phyloP scores from a whole-genome alignment of 179 eudicot species.

The Kewa caespitosa region DNA sequence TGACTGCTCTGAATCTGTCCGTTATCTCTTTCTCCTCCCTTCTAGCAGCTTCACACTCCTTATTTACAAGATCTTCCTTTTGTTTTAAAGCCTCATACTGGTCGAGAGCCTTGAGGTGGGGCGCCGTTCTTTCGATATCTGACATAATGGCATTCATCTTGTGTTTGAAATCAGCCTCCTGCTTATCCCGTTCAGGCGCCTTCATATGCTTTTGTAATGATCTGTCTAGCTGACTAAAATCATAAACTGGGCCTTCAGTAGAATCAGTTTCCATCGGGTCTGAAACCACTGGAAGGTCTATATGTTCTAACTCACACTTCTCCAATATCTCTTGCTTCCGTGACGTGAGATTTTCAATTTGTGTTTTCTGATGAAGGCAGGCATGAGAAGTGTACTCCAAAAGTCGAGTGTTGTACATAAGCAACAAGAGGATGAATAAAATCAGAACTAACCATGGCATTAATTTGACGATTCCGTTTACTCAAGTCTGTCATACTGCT shows the following conservation, averaged over 20 bases:
- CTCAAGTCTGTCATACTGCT: constrained; percentile 72
- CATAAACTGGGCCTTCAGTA: constrained; percentile 51
- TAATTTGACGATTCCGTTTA: constrained; percentile 75
- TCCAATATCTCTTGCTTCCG: constrained; percentile 83
- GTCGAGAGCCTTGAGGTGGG: constrained; percentile 92
- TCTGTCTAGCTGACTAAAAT: constrained; percentile 75
- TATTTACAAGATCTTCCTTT: constrained; percentile 72
- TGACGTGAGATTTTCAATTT: constrained; percentile 57
- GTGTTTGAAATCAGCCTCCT: constrained; percentile 75
- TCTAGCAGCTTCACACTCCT: constrained; percentile 83
- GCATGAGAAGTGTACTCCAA: constrained; percentile 14
- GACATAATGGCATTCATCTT: constrained; percentile 66
- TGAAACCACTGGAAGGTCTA: constrained; percentile 63
- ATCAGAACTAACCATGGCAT: constrained; percentile 60
- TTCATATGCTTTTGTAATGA: constrained; percentile 65
- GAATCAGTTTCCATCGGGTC: constrained; percentile 88
- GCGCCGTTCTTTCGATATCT: constrained; percentile 92
- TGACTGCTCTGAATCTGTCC: constrained; percentile 64
- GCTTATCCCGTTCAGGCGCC: constrained; percentile 79
- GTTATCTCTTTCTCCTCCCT: constrained; percentile 75
- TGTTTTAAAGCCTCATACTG: constrained; percentile 87
- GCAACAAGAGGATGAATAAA: constrained; percentile 4
- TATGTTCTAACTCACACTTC: constrained; percentile 82
- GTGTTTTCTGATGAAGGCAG: constrained; percentile 60
- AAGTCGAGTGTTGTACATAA: neutral